Base-by-base conservation (phyloP, 768 basidiomycete species). In the Boletus reticulatus region DNA sequence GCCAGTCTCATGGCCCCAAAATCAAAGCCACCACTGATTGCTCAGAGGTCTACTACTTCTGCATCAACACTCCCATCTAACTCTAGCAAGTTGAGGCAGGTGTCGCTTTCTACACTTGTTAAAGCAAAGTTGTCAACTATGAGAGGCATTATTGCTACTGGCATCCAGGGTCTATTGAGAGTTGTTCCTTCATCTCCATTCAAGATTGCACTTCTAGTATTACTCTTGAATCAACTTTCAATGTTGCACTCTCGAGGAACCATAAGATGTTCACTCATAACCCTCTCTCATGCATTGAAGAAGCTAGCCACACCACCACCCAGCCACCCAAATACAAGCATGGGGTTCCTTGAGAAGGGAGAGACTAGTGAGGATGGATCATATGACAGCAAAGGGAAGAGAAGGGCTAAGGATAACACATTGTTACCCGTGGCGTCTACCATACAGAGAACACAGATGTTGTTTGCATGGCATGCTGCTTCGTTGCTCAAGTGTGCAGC, bases 221-320 rank as follows among this genome's bases (percentile, higher is more conserved):
- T 62, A 1, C 59, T n/a, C n/a, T n/a, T n/a, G n/a, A n/a, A n/a
- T n/a, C n/a, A 50, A 32, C 52, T 50, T 10, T 54, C 50, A 19
- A 48, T 42, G 14, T n/a, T 50, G 20, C 59, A 64, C 36, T 32
- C 61, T 29, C 53, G 50, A 14, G 38, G 38, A 20, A 39, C 51
- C 6, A 47, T 61, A 1, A 60, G 63, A 12, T 60, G 82, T 6
- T 81, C 85, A 0, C 68, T 91, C n/a, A 82, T 82, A 6, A 87
- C 79, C 6, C 74, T 91, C 14, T 82, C 85, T 10, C 78, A 77
- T 57, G 89, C 89, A 4, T 72, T 92, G 27, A 84, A 89, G 64
- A 87, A 84, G 63, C 75, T 91, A n/a, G 76, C 78, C 27, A 80
- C 81, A 67, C 87, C 85, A 0, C 79, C 84, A 3, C 88, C 87